These are phyloP conservation scores for Neurospora tetrasperma DNA, from an alignment of 495 filamentous ascomycete species.

Conservation along the genomic window DNA sequence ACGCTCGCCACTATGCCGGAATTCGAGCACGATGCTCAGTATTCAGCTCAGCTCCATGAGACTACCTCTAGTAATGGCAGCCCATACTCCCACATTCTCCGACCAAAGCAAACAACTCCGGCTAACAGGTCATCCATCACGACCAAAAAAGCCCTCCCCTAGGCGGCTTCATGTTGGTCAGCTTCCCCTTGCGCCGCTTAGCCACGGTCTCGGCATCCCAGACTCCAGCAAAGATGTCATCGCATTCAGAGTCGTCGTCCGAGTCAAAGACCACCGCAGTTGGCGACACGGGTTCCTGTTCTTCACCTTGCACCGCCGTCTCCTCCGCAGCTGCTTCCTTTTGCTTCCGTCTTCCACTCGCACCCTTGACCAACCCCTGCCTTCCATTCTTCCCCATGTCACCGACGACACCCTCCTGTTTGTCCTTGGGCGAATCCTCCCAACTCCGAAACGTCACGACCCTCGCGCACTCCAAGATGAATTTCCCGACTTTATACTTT, in stretches of 20 bases:
- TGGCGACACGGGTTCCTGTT: slow-evolving; percentile 3
- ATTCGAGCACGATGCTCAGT: not conserved
- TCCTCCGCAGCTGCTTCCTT: not conserved
- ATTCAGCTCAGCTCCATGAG: not conserved
- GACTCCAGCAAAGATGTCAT: slow-evolving; percentile 80
- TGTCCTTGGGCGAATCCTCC: slow-evolving; percentile 39
- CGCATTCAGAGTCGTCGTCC: slow-evolving; percentile 89
- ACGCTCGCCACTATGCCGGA: not conserved
- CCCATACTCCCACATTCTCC: not conserved
- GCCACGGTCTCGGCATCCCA: slow-evolving; percentile 67
- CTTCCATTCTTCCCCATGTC: not conserved
- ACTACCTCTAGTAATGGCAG: not conserved
- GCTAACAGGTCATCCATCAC: not conserved
- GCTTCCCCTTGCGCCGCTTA: slow-evolving; percentile 51
- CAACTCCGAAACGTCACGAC: slow-evolving; percentile 56
- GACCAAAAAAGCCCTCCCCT: not conserved
- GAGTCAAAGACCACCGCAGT: slow-evolving; percentile 66
- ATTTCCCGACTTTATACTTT: slow-evolving; percentile 90
- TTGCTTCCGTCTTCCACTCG: not conserved
- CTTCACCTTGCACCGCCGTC: not conserved
- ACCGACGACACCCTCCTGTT: not conserved
- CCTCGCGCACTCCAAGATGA: slow-evolving; percentile 81
- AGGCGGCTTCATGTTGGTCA: slow-evolving; percentile 14
- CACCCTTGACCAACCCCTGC: not conserved
- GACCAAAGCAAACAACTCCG: not conserved